phyloP scores from a whole-genome alignment of 495 filamentous ascomycete species.

The Xylaria cubensis region DNA sequence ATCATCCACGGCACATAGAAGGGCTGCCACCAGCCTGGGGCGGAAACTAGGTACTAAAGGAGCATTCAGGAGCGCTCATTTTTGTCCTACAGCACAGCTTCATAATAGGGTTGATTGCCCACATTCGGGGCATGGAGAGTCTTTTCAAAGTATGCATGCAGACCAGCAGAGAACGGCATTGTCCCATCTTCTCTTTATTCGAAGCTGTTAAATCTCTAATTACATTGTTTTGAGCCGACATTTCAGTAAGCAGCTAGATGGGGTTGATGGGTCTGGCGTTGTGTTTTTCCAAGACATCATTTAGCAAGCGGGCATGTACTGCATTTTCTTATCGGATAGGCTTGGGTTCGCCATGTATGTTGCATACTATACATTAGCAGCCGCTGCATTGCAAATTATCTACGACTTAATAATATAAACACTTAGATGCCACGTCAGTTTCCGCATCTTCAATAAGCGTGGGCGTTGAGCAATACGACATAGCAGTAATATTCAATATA shows the following conservation, averaged over 20 bases:
- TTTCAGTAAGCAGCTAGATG: not conserved
- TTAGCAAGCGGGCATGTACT: slow-evolving; percentile 22
- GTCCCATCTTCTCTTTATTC: not conserved
- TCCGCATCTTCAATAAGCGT: not conserved
- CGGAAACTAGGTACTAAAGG: not conserved
- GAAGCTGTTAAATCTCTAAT: not conserved
- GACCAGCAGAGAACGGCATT: not conserved
- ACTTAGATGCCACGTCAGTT: not conserved
- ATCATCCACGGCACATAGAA: slow-evolving; percentile 4
- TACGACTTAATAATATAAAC: slow-evolving; percentile 2
- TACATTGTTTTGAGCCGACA: not conserved
- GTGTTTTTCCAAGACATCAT: slow-evolving; percentile 9
- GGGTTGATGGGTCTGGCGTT: slow-evolving; percentile 9
- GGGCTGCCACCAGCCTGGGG: not conserved
- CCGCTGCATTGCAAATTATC: not conserved
- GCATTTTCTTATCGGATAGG: slow-evolving; percentile 15
- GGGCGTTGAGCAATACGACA: not conserved
- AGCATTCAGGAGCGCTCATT: not conserved
- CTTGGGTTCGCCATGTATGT: slow-evolving; percentile 20
- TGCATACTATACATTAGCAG: slow-evolving; percentile 15
- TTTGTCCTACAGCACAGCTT: not conserved
- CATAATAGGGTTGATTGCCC: not conserved
- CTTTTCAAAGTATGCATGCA: not conserved
- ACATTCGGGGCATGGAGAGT: not conserved
- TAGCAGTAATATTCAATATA: not conserved